Evolutionary conservation across 2,329 filamentous ascomycete genomes (phyloP), one percentile per base, ranked within the genome.

Genomic region (Epichloe glyceriae): DNA sequence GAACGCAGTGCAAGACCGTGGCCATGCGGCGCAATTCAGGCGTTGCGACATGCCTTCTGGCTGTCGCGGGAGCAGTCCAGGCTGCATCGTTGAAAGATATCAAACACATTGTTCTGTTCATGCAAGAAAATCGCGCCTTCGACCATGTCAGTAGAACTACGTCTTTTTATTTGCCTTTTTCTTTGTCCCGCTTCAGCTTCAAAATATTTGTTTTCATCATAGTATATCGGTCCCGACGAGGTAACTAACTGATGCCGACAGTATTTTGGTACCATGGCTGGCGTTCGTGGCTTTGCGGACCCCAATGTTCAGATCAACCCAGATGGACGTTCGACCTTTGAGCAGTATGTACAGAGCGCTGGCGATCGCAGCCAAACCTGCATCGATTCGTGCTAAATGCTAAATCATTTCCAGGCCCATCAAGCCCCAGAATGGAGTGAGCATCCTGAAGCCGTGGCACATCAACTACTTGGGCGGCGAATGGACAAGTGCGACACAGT

Each of bases 41-140:
- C 38, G n/a, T 39, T 3, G 14, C 41, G 19, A 37, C 51, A 37
- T 37, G 26, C 10, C 46, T 51, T 39, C 17, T 63, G 53, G 56
- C 56, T 46, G 56, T 56, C 40, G 52, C 46, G 37, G 41, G 43
- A 15, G 57, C 58, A 30, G 56, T 53, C 4, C 52, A 54, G 3
- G 70, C 65, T 5, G 67, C 65, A 2, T 72, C 71, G 7, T 62
- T 76, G 35, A 67, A 66, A 26, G 74, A 78, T 50, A 72, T 78
- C 53, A 70, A 78, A 50, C 75, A 78, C 68, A 74, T 78, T 37
- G 68, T 79, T n/a, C 69, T 79, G 37, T 75, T 78, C 57, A 79
- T 78, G 75, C 74, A 78, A 57, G 73, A 65, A 52, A 65, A 65
- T 47, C 55, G 63, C 14, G 63, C 63, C 1, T 61, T 65, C 44